These are phyloP conservation scores for Apiotrichum gracile DNA, from an alignment of 1,284 basidiomycete species.

Conservation along the genomic window DNA sequence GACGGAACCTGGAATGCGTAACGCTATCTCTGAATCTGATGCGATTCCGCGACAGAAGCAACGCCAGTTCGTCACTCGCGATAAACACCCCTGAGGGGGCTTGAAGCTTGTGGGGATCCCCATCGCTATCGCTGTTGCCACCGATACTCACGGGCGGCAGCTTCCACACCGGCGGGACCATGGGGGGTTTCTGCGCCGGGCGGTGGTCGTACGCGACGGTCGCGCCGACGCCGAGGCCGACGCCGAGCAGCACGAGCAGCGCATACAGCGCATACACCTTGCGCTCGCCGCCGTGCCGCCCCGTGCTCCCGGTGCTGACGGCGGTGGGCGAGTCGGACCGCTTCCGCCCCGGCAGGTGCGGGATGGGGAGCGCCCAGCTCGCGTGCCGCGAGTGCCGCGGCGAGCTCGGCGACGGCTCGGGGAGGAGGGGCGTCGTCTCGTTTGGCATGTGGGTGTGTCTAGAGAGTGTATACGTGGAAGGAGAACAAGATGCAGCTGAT, in stretches of 20 bases:
- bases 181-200: constrained; percentile 6
- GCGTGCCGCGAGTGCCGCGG: neutral
- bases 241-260: constrained; percentile 5
- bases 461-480: neutral
- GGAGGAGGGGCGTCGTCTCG: constrained; percentile 13
- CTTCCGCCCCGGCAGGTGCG: neutral
- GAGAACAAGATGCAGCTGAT: too few species aligned
- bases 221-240: constrained; percentile 8
- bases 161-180: constrained; percentile 16
- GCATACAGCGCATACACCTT: neutral
- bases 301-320: neutral
- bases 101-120: too few species aligned
- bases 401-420: neutral
- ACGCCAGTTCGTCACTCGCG: too few species aligned
- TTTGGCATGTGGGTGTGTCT: neutral
- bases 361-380: neutral
- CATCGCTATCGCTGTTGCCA: neutral
- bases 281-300: neutral
- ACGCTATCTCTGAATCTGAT: too few species aligned
- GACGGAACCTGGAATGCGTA: too few species aligned
- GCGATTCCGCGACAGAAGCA: too few species aligned
- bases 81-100: too few species aligned
- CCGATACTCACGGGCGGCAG: constrained; percentile 11
- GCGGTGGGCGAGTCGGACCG: neutral
- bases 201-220: neutral